Base-by-base conservation (phyloP, 371 early-diverging fungal species). In the Mortierella sp. region DNA sequence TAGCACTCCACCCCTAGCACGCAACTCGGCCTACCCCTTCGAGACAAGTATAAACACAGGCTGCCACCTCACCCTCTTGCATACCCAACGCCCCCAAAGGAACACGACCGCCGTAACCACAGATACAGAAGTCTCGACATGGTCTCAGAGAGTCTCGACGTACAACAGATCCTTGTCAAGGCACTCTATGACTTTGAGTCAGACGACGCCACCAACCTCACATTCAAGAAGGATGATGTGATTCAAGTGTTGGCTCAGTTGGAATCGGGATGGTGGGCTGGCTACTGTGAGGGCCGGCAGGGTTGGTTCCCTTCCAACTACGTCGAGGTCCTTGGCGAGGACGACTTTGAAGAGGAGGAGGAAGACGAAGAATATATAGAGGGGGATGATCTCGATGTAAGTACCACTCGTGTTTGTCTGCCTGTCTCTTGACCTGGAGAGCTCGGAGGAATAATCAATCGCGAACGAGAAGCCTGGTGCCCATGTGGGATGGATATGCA, bases 181-280 rank as follows among this genome's bases (percentile, higher is more conserved):
- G 72, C 72, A 3, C 62, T 72, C 27, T 72, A 72, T 42, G 62
- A 67, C 39, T 72, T 61, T 38, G 63, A 72, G 27, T 67, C 72
- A 10, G 72, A 72, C 7, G 72, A 72, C 39, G 45, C 67, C 0
- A 62, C 67, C 27, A 49, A 90, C 47, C 82, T 96, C 53, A 87
- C 92, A 10, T 95, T 96, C 65, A 82, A 85, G 47, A 80, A 89
- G 62, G 91, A 91, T 53, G 94, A 92, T 54, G 80, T 93, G 42
- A 91, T 96, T 71, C 88, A 92, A 60, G 96, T 96, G 1, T 81
- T 93, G 38, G 86, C 89, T 9, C 87, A 91, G 62, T 86, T 94
- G 38, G 90, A 93, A 60, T 90, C 94, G 3, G 96, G 96, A 18
- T 96, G 96, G 96, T 96, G 96, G 96, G 93, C 95, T 63, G 94